A percentile compares a stretch with the other conserved stretches of the same genome.
These are phyloP conservation scores for Nicotiana knightiana DNA, from an alignment of 257 asterid species.

Conservation along the genomic window DNA sequence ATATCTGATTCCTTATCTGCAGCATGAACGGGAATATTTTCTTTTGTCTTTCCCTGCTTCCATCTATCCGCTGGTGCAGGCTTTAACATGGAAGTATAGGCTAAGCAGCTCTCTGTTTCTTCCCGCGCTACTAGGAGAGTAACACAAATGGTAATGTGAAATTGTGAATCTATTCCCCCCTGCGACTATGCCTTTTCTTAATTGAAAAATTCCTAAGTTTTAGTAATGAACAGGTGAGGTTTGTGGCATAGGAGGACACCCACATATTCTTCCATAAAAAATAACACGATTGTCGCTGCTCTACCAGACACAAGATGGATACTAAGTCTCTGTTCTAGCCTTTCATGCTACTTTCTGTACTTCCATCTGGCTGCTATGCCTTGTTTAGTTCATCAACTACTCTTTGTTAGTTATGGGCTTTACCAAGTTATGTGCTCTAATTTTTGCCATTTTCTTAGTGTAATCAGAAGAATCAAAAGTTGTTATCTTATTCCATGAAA, in stretches of 20 bases:
- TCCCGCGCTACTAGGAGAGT: too few relatives aligned
- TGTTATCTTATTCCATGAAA: too few relatives aligned
- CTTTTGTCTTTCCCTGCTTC: background rate
- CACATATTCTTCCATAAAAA: background rate
- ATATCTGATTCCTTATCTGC: too few relatives aligned
- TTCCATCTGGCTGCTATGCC: background rate
- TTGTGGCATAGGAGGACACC: too few relatives aligned
- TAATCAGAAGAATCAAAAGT: too few relatives aligned
- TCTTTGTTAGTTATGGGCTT: background rate
- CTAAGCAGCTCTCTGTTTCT: background rate
- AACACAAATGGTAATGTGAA: too few relatives aligned
- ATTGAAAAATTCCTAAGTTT: too few relatives aligned
- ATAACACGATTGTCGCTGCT: background rate
- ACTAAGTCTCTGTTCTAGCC: background rate
- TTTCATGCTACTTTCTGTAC: background rate
- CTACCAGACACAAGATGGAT: too few relatives aligned
- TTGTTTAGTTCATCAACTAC: background rate
- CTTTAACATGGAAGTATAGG: background rate
- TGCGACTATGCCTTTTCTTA: too few relatives aligned
- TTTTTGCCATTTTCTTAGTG: background rate
- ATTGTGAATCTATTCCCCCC: background rate
- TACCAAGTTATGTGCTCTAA: background rate
- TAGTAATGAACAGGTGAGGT: too few relatives aligned
- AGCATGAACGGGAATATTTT: too few relatives aligned
- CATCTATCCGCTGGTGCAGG: background rate